Evolutionary conservation across 2,329 filamentous ascomycete genomes (phyloP).

Genomic region (Penicillium nordicum): DNA sequence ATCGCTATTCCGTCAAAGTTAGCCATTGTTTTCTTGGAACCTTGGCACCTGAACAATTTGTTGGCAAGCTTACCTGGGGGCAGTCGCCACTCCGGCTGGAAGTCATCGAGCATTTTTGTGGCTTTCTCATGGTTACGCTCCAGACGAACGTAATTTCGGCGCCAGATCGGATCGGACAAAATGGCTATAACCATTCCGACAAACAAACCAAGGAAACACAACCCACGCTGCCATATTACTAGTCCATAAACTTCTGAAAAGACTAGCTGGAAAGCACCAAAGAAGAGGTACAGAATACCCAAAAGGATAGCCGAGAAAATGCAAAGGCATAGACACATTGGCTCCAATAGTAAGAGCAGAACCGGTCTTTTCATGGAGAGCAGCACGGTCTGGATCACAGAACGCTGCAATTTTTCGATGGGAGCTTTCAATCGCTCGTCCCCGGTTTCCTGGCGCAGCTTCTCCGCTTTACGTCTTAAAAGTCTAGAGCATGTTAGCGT

Average conservation of each 20-base stretch:
- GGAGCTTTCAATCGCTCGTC: conserved; percentile 72
- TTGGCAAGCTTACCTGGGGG: conserved; percentile 56
- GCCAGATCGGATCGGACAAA: conserved; percentile 47
- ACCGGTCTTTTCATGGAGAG: conserved; percentile 64
- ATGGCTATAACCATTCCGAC: conserved; percentile 48
- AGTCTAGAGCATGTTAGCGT: conserved; percentile 50
- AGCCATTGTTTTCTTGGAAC: not conserved
- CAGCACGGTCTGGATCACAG: conserved; percentile 60
- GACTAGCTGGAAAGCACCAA: conserved; percentile 79
- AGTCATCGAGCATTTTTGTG: conserved; percentile 42
- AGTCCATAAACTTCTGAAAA: conserved; percentile 73
- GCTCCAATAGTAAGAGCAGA: conserved; percentile 74
- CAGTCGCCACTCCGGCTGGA: conserved; percentile 83
- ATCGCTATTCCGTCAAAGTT: conserved; percentile 48
- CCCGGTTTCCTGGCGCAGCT: conserved; percentile 70
- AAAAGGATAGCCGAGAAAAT: conserved; percentile 80
- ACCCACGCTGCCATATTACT: conserved; percentile 73
- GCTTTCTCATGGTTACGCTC: conserved; percentile 38
- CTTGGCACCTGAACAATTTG: not conserved
- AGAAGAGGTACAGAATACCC: conserved; percentile 85
- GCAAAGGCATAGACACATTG: conserved; percentile 81
- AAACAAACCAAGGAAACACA: conserved; percentile 64
- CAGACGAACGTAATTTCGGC: conserved; percentile 43
- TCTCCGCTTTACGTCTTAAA: conserved; percentile 67
- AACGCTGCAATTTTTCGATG: conserved; percentile 68